Conservation (phyloP, 164 flowering plant species). For the Buxus sempervirens region DNA sequence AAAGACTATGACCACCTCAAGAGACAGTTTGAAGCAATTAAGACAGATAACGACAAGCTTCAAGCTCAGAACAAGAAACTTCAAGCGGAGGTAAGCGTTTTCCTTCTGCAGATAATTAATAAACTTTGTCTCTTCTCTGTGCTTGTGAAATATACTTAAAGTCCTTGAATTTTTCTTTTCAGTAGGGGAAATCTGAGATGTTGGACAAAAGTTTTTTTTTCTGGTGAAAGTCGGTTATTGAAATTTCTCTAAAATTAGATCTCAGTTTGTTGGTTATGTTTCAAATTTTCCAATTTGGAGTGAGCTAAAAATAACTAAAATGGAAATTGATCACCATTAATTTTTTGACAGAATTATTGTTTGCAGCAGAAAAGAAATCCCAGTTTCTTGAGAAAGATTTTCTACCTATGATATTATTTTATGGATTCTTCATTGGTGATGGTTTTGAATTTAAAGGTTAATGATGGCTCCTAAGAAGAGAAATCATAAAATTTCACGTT, state of each 20-base stretch:
- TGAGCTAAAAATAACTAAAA: too few species aligned
- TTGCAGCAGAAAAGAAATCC: background rate
- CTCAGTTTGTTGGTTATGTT: background rate
- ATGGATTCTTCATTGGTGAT: background rate
- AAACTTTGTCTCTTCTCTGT: background rate
- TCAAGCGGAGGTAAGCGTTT: conserved; percentile 48
- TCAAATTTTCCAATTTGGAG: background rate
- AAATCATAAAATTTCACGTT: background rate
- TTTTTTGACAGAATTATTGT: background rate
- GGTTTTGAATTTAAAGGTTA: background rate
- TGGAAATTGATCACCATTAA: too few species aligned
- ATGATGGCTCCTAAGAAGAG: background rate
- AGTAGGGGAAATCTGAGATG: background rate
- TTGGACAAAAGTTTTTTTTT: background rate
- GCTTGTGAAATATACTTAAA: background rate
- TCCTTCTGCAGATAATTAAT: background rate
- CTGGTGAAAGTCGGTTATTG: background rate
- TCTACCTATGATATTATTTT: background rate
- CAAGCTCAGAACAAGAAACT: conserved; percentile 64
- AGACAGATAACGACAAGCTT: conserved; percentile 63
- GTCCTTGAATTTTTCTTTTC: background rate
- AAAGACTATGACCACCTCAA: conserved; percentile 58
- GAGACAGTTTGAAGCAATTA: conserved; percentile 59
- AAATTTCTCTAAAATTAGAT: background rate
- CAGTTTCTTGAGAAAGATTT: too few species aligned